These are phyloP conservation scores for Sclerotinia minor DNA, from an alignment of 2,329 filamentous ascomycete genomes.

Conservation along the genomic window DNA sequence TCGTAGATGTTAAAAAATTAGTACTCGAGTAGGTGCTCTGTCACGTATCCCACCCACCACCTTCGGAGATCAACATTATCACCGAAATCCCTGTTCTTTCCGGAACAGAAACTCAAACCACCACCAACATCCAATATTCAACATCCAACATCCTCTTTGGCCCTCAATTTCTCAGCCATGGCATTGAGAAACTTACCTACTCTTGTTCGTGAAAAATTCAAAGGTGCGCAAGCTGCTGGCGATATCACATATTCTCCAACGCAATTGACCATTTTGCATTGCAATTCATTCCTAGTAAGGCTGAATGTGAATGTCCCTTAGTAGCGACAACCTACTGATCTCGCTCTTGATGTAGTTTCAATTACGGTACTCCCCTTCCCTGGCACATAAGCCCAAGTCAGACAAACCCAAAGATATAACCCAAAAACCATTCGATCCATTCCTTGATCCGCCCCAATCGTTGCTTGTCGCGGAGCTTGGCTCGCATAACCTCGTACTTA, in stretches of 20 bases:
- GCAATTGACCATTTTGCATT: slow-evolving; percentile 37
- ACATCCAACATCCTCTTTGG: neutral
- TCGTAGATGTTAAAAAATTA: too few species aligned
- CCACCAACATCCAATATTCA: neutral
- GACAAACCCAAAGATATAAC: slow-evolving; percentile 36
- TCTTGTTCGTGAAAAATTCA: slow-evolving; percentile 38
- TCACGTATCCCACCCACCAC: neutral
- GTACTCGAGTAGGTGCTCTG: too few species aligned
- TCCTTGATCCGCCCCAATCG: slow-evolving; percentile 57
- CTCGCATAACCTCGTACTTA: slow-evolving; percentile 65
- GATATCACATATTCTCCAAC: slow-evolving; percentile 39
- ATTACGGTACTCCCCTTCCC: slow-evolving; percentile 67
- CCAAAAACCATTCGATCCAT: slow-evolving; percentile 57
- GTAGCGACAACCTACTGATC: slow-evolving; percentile 2
- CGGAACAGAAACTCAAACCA: neutral
- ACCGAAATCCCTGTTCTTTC: neutral
- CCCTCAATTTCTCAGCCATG: slow-evolving; percentile 3
- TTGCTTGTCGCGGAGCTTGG: slow-evolving; percentile 57
- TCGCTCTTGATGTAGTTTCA: slow-evolving; percentile 58
- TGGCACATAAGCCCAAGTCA: slow-evolving; percentile 65
- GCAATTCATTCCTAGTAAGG: slow-evolving; percentile 36
- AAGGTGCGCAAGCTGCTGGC: slow-evolving; percentile 35
- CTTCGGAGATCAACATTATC: slow-evolving; percentile 4
- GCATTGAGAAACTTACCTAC: slow-evolving; percentile 33
- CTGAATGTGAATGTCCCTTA: neutral